Conservation (phyloP, 2,329 filamentous ascomycete species). For the Exophiala spinifera region DNA sequence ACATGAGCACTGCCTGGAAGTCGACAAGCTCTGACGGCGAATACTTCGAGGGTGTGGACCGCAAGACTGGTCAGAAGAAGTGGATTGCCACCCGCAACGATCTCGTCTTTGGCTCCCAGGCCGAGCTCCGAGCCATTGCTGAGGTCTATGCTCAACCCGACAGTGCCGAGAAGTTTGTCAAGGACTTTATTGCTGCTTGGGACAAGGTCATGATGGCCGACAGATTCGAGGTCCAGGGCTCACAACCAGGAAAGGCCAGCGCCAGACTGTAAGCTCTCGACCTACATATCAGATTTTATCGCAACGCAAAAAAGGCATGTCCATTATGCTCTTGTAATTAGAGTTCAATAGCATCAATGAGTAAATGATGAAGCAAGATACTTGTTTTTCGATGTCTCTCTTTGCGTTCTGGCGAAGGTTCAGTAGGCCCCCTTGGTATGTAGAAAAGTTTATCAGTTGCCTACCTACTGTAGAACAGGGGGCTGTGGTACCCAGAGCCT, state of each 20-base stretch:
- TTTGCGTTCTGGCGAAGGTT: too few relatives aligned
- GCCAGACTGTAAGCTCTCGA: slow-evolving; percentile 1
- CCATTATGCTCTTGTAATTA: background rate
- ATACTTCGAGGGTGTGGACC: slow-evolving; percentile 62
- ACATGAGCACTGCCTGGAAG: slow-evolving; percentile 65
- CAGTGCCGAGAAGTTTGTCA: slow-evolving; percentile 61
- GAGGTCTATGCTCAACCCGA: slow-evolving; percentile 67
- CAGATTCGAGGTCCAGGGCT: slow-evolving; percentile 55
- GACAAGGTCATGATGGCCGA: slow-evolving; percentile 72
- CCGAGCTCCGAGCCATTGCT: slow-evolving; percentile 67
- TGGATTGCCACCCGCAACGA: slow-evolving; percentile 69
- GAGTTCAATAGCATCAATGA: background rate
- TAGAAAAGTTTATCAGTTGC: too few relatives aligned
- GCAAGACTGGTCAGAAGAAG: slow-evolving; percentile 63
- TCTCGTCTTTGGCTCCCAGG: slow-evolving; percentile 69
- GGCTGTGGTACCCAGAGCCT: too few relatives aligned
- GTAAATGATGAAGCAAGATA: too few relatives aligned
- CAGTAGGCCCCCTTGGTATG: too few relatives aligned
- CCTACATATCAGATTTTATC: background rate
- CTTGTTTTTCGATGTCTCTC: too few relatives aligned
- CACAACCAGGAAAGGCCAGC: slow-evolving; percentile 3
- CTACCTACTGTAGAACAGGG: too few relatives aligned
- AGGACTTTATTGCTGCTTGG: slow-evolving; percentile 70
- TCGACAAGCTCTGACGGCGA: slow-evolving; percentile 51
- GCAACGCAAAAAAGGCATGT: background rate